Conservation (phyloP, 2,329 filamentous ascomycete species). For the Botrytis deweyae region DNA sequence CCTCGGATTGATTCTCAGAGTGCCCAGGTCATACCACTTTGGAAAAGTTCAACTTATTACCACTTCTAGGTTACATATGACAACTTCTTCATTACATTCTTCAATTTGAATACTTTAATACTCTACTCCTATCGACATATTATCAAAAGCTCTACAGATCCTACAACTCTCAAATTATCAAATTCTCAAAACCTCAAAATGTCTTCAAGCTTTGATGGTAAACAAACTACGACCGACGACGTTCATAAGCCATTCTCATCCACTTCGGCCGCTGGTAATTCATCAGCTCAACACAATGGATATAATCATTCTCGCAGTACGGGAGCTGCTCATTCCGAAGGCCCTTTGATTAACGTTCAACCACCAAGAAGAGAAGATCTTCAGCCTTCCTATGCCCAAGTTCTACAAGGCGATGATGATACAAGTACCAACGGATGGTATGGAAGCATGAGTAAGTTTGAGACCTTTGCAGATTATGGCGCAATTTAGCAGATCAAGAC, state of each 20-base stretch:
- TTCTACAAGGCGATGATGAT: slow-evolving; percentile 59
- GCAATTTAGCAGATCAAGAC: neutral
- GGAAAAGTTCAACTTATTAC: too few relatives aligned
- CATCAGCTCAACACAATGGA: slow-evolving; percentile 22
- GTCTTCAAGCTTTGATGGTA: slow-evolving; percentile 14
- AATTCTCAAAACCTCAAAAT: neutral
- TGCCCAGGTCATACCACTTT: neutral
- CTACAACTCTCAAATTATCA: neutral
- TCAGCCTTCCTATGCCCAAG: slow-evolving; percentile 67
- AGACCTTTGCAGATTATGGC: neutral
- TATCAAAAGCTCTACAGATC: neutral
- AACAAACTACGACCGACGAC: neutral
- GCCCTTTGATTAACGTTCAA: slow-evolving; percentile 65
- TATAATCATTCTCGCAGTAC: slow-evolving; percentile 26
- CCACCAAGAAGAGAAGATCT: slow-evolving; percentile 81
- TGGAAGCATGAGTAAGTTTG: slow-evolving; percentile 71
- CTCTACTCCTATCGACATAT: neutral
- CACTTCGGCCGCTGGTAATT: neutral
- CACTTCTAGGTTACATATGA: neutral
- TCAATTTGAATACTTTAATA: neutral
- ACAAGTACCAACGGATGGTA: slow-evolving; percentile 85
- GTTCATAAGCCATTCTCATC: neutral
- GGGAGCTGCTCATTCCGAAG: slow-evolving; percentile 32
- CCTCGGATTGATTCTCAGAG: neutral
- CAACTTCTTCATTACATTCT: neutral